Conservation (phyloP, 2,329 filamentous ascomycete genomes). For the Fusarium sp. region DNA sequence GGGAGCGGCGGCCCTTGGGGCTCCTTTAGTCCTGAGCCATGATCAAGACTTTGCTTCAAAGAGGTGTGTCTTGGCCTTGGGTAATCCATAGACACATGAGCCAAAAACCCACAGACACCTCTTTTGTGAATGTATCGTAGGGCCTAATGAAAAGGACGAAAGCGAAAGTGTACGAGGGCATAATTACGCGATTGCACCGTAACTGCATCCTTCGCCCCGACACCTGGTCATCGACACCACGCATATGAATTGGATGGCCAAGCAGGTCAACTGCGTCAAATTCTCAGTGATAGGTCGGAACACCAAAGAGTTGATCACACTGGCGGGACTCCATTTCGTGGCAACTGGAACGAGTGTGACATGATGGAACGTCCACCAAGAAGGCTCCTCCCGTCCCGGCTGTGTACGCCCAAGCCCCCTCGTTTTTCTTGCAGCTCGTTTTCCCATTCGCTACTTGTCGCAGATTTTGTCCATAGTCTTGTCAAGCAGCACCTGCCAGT, state of each 20-base stretch:
- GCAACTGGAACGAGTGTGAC: constrained; percentile 39
- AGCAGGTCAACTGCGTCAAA: constrained; percentile 29
- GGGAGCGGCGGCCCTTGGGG: constrained; percentile 48
- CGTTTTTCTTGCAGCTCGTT: constrained; percentile 9
- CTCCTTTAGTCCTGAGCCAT: constrained; percentile 39
- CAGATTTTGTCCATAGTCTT: constrained; percentile 24
- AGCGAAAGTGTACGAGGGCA: constrained; percentile 13
- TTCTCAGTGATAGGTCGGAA: constrained; percentile 20
- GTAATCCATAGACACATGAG: constrained; percentile 34
- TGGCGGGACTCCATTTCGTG: constrained; percentile 19
- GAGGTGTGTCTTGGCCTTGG: constrained; percentile 38
- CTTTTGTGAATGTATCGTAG: constrained; percentile 14
- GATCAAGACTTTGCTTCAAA: constrained; percentile 32
- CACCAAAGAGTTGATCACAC: constrained; percentile 18
- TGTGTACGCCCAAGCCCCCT: constrained; percentile 42
- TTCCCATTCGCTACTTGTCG: constrained; percentile 25
- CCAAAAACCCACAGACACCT: constrained; percentile 41
- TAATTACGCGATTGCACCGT: constrained; percentile 5
- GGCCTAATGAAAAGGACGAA: background rate
- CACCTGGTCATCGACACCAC: constrained; percentile 8
- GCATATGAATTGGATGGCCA: constrained; percentile 19
- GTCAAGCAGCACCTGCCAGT: constrained; percentile 29
- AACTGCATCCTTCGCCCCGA: constrained; percentile 8
- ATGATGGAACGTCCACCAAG: constrained; percentile 42
- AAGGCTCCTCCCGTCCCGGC: constrained; percentile 55